Conservation (phyloP, 495 filamentous ascomycete genomes). For the Collariella sp. region DNA sequence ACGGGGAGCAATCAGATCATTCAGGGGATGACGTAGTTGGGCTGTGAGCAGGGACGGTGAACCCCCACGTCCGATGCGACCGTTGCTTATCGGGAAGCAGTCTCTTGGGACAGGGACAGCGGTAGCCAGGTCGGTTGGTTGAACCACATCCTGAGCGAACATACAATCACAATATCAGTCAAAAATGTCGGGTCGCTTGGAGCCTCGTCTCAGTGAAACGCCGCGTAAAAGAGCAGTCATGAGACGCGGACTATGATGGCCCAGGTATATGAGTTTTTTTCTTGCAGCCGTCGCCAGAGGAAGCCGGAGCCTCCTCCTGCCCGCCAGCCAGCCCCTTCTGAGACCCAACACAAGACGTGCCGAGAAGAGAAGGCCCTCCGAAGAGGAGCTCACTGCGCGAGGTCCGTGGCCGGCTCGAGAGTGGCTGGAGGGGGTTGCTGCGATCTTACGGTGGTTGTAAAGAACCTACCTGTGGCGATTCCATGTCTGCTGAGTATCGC, state of each 20-base stretch:
- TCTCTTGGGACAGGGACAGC: too few species aligned
- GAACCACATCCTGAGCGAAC: too few species aligned
- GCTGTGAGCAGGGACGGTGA: too few species aligned
- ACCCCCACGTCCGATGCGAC: too few species aligned
- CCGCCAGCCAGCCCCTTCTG: constrained; percentile 38
- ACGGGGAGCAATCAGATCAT: too few species aligned
- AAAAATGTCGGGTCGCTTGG: constrained; percentile 43
- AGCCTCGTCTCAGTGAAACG: constrained; percentile 41
- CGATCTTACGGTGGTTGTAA: neutral
- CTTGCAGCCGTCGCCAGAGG: constrained; percentile 32
- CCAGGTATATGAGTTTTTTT: constrained; percentile 26
- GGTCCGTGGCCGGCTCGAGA: constrained; percentile 19
- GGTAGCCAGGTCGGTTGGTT: too few species aligned
- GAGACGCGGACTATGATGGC: constrained; percentile 50
- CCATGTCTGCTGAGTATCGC: too few species aligned
- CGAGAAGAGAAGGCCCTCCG: constrained; percentile 37
- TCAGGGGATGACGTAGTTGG: too few species aligned
- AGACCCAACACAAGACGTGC: constrained; percentile 42
- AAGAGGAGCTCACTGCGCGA: constrained; percentile 26
- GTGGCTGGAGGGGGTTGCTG: constrained; percentile 34
- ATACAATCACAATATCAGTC: neutral
- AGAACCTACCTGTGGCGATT: too few species aligned
- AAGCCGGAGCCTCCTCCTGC: neutral
- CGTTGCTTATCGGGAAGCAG: too few species aligned
- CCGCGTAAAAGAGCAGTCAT: constrained; percentile 22